These are phyloP conservation scores for Aspergillus melleus DNA, from an alignment of 2,329 filamentous ascomycete genomes.

Conservation along the genomic window DNA sequence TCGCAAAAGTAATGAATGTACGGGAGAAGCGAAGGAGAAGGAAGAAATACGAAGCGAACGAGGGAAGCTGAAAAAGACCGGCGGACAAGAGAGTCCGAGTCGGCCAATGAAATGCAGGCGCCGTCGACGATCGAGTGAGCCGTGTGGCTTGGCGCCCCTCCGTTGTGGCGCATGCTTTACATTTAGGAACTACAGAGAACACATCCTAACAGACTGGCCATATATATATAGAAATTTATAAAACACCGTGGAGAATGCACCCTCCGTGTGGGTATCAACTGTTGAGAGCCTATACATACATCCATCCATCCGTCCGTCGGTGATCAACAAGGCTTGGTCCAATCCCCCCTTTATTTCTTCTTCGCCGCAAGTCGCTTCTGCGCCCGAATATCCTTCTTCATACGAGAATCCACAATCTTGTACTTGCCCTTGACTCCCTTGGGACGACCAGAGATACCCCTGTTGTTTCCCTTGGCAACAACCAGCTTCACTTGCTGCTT, in stretches of 20 bases:
- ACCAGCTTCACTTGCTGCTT: constrained; percentile 82
- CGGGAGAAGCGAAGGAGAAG: constrained; percentile 5
- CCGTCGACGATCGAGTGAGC: not conserved
- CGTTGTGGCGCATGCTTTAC: not conserved
- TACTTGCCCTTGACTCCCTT: constrained; percentile 93
- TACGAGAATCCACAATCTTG: constrained; percentile 90
- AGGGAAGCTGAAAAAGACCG: constrained; percentile 10
- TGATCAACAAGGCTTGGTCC: constrained; percentile 7
- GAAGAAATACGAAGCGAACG: constrained; percentile 13
- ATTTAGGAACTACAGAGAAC: no score
- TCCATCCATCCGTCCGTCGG: constrained; percentile 12
- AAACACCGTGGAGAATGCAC: not conserved
- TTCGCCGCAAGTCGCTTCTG: constrained; percentile 80
- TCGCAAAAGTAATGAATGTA: constrained; percentile 7
- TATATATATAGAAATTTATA: not conserved
- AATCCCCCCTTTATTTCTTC: constrained; percentile 47
- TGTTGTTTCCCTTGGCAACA: constrained; percentile 81
- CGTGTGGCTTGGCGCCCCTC: not conserved
- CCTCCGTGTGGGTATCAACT: constrained; percentile 12
- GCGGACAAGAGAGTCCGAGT: not conserved
- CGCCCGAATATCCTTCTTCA: constrained; percentile 95
- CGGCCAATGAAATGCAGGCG: not conserved
- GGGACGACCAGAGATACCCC: constrained; percentile 80
- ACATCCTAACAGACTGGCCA: no score
- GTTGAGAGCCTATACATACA: constrained; percentile 21